Base-by-base conservation (phyloP, 1,139 yeast genomes). In the Blastobotrys illinoisensis region DNA sequence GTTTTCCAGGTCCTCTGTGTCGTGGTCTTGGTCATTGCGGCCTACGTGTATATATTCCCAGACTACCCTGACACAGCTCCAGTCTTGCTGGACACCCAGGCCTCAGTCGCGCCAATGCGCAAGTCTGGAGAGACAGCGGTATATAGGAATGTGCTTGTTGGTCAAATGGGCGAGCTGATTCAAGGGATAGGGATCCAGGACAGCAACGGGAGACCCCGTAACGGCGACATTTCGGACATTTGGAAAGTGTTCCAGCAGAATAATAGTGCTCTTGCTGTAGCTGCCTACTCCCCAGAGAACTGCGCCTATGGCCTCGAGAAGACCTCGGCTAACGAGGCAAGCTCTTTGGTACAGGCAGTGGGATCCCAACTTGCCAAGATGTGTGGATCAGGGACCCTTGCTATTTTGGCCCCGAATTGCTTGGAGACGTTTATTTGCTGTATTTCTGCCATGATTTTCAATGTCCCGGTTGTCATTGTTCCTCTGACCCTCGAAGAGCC, bases 141-240 rank as follows among this genome's bases (percentile, higher is more conserved):
- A n/a, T 79, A 82, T 67, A 77, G 86, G 54, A 82, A 88, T 7
- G 77, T 79, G 0, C 74, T 82, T 20, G 76, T 85, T 40, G 72
- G 71, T 1, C 72, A 68, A 52, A 73, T 72, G 43, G 40, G 64
- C 9, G 65, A 66, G 2, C 60, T 73, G 51, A 56, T 72, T 14
- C 78, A 82, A 1, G 89, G 89, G 0, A 71, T 85, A 54, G 78
- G 80, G 50, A 79, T 85, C 36, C 71, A 83, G 44, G 57, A 57
- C 13, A 60, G 50, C 40, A 47, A 28, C 23, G 20, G 44, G 5
- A 60, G n/a, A n/a, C n/a, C 66, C 14, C 68, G 88, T 49, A 81
- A 81, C 58, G 89, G 89, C 4, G 79, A 77, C 58, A 65, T 83
- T 53, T 70, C 75, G 58, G 89, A 84, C 65, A 67, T 83, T 2